Conservation (phyloP, 352 stramenopile species). For the Vaucheria bursata region DNA sequence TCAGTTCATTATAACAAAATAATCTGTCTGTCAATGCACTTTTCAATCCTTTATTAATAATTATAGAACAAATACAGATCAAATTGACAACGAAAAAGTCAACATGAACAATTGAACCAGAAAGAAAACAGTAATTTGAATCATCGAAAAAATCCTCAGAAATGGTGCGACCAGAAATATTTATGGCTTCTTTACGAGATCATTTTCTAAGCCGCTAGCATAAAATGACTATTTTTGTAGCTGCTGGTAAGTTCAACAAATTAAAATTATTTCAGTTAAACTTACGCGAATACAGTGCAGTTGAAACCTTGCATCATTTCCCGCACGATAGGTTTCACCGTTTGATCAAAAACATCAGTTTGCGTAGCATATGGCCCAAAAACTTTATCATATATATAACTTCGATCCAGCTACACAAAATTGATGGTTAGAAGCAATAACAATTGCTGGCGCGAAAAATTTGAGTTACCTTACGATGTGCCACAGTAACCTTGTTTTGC, state of each 20-base stretch:
- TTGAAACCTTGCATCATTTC: conserved; percentile 90
- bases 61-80: conserved; percentile 85
- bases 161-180: too few relatives aligned
- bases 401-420: conserved; percentile 45
- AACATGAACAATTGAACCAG: background rate
- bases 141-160: too few relatives aligned
- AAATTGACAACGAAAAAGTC: background rate
- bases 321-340: conserved; percentile 82
- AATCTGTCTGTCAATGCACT: too few relatives aligned
- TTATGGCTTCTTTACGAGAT: too few relatives aligned
- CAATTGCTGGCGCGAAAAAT: background rate
- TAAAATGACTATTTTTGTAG: too few relatives aligned
- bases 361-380: conserved; percentile 90
- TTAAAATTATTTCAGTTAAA: background rate
- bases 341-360: conserved; percentile 86
- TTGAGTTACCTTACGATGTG: conserved; percentile 22
- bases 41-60: too few relatives aligned
- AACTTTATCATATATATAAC: conserved; percentile 79
- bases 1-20: too few relatives aligned
- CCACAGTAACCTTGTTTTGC: conserved; percentile 62
- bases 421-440: background rate
- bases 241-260: background rate
- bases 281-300: conserved; percentile 90
- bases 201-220: too few relatives aligned
- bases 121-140: too few relatives aligned